A percentile compares a stretch with the other conserved stretches of the same genome.
phyloP scores from a whole-genome alignment of 805 yeast species.

The Lipomyces lipofer region DNA sequence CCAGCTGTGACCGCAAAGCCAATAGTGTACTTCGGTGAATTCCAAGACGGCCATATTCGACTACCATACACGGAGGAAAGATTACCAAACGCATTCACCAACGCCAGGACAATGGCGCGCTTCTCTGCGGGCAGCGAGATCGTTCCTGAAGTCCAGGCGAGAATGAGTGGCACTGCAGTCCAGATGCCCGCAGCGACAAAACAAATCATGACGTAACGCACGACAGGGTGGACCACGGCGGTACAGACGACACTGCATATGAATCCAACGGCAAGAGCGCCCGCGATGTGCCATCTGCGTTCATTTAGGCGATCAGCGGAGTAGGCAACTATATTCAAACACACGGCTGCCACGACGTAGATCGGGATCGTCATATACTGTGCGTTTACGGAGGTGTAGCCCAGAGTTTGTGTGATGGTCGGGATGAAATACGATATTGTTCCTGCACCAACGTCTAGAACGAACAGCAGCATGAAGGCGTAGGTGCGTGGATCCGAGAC shows the following conservation, averaged over 20 bases:
- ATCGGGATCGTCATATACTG: constrained; percentile 61
- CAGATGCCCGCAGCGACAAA: constrained; percentile 21
- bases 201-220: constrained; percentile 23
- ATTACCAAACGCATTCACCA: constrained; percentile 22
- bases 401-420: constrained; percentile 55
- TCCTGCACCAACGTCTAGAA: constrained; percentile 25
- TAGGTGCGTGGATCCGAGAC: constrained; percentile 23
- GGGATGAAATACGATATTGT: constrained; percentile 57
- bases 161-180: no score
- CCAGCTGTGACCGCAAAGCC: constrained; percentile 18
- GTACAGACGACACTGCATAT: constrained; percentile 13
- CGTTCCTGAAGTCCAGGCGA: constrained; percentile 25
- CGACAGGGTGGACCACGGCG: constrained; percentile 6
- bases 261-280: no score
- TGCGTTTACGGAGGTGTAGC: constrained; percentile 50
- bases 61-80: constrained; percentile 23
- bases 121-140: constrained; percentile 54
- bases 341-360: constrained; percentile 52
- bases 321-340: constrained; percentile 43
- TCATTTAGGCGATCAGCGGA: constrained; percentile 22
- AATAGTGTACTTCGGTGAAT: constrained; percentile 11
- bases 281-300: constrained; percentile 24
- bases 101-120: constrained; percentile 45
- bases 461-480: constrained; percentile 20
- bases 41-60: constrained; percentile 11